Conservation (phyloP, 2,329 filamentous ascomycete species). For the Sordariomycetes sp. region DNA sequence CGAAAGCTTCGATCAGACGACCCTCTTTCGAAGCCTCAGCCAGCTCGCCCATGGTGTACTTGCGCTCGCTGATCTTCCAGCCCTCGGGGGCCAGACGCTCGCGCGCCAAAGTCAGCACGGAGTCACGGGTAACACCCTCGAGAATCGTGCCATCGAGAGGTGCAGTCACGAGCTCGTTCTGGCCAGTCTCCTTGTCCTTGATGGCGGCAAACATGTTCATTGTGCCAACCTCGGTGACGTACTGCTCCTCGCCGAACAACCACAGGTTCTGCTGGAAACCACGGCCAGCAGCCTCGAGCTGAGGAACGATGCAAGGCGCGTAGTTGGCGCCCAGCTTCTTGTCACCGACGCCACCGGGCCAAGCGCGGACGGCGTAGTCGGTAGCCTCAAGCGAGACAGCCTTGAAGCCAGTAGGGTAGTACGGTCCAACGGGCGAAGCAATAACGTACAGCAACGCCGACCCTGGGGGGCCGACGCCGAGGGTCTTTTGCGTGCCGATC, state of each 20-base stretch:
- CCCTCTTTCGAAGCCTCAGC: slow-evolving; percentile 75
- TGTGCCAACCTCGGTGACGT: slow-evolving; percentile 92
- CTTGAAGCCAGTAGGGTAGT: slow-evolving; percentile 98
- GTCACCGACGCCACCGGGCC: slow-evolving; percentile 95
- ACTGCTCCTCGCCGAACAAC: slow-evolving; percentile 94
- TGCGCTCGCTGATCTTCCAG: slow-evolving; percentile 82
- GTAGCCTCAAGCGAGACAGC: slow-evolving; percentile 92
- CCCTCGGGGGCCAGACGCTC: slow-evolving; percentile 78
- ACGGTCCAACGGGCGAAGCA: slow-evolving; percentile 90
- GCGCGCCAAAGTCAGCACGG: slow-evolving; percentile 74
- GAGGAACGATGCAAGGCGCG: slow-evolving; percentile 96
- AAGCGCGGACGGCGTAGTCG: slow-evolving; percentile 91
- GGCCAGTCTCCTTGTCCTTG: slow-evolving; percentile 75
- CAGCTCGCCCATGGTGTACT: slow-evolving; percentile 85
- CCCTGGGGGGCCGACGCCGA: slow-evolving; percentile 86
- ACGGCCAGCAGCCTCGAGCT: slow-evolving; percentile 80
- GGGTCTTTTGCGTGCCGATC: slow-evolving; percentile 92
- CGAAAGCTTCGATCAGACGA: slow-evolving; percentile 85
- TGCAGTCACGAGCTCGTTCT: slow-evolving; percentile 89
- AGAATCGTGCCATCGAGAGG: slow-evolving; percentile 95
- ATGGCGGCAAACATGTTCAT: slow-evolving; percentile 97
- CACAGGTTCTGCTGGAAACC: slow-evolving; percentile 98
- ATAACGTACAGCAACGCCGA: slow-evolving; percentile 92
- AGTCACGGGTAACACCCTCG: slow-evolving; percentile 89
- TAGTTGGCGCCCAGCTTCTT: slow-evolving; percentile 99